Evolutionary conservation across 495 filamentous ascomycete species (phyloP), one percentile per base, ranked within the genome.

Genomic region (Penicillium silybi): DNA sequence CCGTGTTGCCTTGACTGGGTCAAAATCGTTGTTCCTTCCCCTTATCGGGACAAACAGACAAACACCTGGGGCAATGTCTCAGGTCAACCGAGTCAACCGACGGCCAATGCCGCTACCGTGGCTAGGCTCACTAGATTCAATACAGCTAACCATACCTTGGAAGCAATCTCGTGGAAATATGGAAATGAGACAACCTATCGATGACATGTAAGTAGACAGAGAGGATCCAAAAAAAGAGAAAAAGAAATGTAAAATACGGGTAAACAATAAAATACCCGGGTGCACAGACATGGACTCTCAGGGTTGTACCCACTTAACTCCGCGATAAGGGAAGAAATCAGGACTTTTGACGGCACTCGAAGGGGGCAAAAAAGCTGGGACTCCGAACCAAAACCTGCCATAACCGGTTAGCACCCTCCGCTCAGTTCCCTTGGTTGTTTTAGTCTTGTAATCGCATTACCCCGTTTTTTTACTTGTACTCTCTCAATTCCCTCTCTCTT

Each of bases 361-460:
- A 32, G 10, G 29, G 29, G 29, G 29, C 10, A 15, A 11, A 10
- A 29, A 29, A 29, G 26, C 22, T 23, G 11, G 29, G 2, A 32
- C 10, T 15, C 29, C 9, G 29, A 13, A 10, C 37, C 16, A 6
- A 39, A 37, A 6, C 44, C 32, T 13, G 41, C 22, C 46, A 3
- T 4, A 19, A 17, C 7, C 20, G 22, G 46, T 40, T 48, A 48
- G 46, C 35, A 26, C 37, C 35, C 17, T 22, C 46, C 46, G 46
- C 46, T 25, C 41, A 17, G 18, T 25, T 41, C 34, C 45, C 22
- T 22, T 48, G 46, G 34, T 48, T 48, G 20, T 47, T 47, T 47
- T 16, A 8, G n/a, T n/a, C 44, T 16, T 35, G 50, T 53, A 41
- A 29, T 53, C 25, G 15, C 34, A 47, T 41, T 53, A 53, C 51